Base-by-base conservation (phyloP, 2,329 filamentous ascomycete genomes). In the Niveomyces coronatus region DNA sequence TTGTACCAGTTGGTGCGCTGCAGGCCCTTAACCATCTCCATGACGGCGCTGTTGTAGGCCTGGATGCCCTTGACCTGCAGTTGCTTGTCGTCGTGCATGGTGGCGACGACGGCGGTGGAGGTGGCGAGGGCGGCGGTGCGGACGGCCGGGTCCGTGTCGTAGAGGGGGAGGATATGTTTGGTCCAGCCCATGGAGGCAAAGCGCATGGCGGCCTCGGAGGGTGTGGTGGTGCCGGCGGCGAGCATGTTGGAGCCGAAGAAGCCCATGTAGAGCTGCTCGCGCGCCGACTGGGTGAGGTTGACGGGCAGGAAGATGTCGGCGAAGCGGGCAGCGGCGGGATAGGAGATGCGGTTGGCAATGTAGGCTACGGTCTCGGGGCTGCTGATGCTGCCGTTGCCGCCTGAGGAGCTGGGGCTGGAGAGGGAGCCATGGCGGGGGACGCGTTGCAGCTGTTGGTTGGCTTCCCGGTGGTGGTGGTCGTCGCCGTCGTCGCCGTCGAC, bases 121-220 rank as follows among this genome's bases (percentile, higher is more conserved):
- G 51, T 41, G 4, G 49, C 49, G n/a, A 49, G 15, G 3, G 50
- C 31, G 1, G 45, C 44, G 26, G 41, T 44, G 3, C 44, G 34
- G 16, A 47, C 41, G 11, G 40, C 38, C 9, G 41, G 17, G 16
- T 51, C 48, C 17, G 44, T 44, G 15, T 44, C 33, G 17, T 47
- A 50, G 8, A 49, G 44, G 6, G 45, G 42, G 10, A 42, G 38
- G 17, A 45, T 44, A 7, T 45, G 32, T 5, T 39, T 37, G n/a
- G 48, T 45, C 49, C 49, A 52, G 19, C 47, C 47, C 17, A 45
- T 42, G 14, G 44, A 40, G 4, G 41, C 41, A 35, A 47, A 31
- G 9, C 27, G 37, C 15, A 32, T 40, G 9, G 45, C 41, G 10
- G 32, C 35, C 7, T 32, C 7, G 1, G 44, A 45, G 22, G 37